These are phyloP conservation scores for Thielaviopsis euricoi DNA, from an alignment of 2,329 filamentous ascomycete species.

Conservation along the genomic window DNA sequence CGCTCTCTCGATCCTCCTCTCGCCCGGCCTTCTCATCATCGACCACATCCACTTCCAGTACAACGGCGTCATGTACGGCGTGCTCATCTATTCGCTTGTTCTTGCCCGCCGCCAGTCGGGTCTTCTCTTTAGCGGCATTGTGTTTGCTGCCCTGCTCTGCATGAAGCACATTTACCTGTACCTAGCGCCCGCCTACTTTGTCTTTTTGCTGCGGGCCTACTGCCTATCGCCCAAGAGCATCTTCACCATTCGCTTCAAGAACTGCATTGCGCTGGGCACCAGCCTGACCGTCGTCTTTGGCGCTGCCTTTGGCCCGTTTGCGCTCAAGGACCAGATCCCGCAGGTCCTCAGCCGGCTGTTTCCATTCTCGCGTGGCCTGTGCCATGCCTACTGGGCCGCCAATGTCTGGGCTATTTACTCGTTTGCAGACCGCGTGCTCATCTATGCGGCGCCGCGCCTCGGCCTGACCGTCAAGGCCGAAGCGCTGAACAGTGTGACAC, in stretches of 20 bases:
- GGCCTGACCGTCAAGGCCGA: constrained; percentile 55
- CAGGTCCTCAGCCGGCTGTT: constrained; percentile 78
- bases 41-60: constrained; percentile 99
- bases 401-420: constrained; percentile 97
- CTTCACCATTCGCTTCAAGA: constrained; percentile 59
- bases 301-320: constrained; percentile 81
- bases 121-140: constrained; percentile 58
- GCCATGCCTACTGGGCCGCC: constrained; percentile 96
- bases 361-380: constrained; percentile 82
- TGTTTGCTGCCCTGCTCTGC: constrained; percentile 75
- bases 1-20: constrained; percentile 77
- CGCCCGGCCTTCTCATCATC: constrained; percentile 86
- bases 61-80: constrained; percentile 89
- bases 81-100: constrained; percentile 74
- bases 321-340: constrained; percentile 60
- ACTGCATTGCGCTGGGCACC: constrained; percentile 66
- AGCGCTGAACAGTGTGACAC: constrained; percentile 75
- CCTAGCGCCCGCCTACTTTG: constrained; percentile 86
- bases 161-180: constrained; percentile 98
- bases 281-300: constrained; percentile 57
- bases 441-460: constrained; percentile 68
- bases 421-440: constrained; percentile 69
- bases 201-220: constrained; percentile 78
- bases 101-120: constrained; percentile 61
- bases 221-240: constrained; percentile 66